Evolutionary conservation across 164 flowering plant genomes (phyloP).

Genomic region (Nymphaea colorata): DNA sequence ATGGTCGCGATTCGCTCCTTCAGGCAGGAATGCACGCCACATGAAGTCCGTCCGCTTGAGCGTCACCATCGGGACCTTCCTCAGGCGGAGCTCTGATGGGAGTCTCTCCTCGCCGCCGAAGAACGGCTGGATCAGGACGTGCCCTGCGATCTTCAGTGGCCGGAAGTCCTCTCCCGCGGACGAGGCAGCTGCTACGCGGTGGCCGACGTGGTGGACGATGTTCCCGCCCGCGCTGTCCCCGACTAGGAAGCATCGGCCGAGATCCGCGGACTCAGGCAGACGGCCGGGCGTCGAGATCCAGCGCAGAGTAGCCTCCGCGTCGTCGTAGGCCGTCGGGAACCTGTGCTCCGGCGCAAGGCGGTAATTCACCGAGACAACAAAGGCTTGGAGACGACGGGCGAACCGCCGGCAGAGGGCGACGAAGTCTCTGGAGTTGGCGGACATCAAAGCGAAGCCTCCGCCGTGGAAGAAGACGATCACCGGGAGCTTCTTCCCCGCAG

Average conservation of each 20-base stretch:
- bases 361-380: slow-evolving; percentile 46
- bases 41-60: too few species aligned
- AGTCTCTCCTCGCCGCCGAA: too few species aligned
- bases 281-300: slow-evolving; percentile 3
- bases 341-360: slow-evolving; percentile 24
- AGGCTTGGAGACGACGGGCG: slow-evolving; percentile 36
- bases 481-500: slow-evolving; percentile 18
- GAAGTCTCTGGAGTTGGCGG: slow-evolving; percentile 61
- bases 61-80: too few species aligned
- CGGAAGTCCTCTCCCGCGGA: too few species aligned
- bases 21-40: too few species aligned
- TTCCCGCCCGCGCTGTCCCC: slow-evolving; percentile 71
- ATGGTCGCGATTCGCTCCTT: too few species aligned
- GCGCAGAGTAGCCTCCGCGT: slow-evolving; percentile 17
- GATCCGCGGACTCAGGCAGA: slow-evolving; percentile 10
- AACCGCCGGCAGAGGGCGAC: slow-evolving; percentile 29
- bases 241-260: slow-evolving; percentile 18
- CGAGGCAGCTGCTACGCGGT: too few species aligned
- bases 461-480: slow-evolving; percentile 65
- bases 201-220: slow-evolving; percentile 37
- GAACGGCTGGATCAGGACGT: too few species aligned
- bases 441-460: slow-evolving; percentile 73
- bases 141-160: too few species aligned
- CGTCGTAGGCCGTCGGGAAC: slow-evolving; percentile 23
- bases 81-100: too few species aligned